phyloP scores from a whole-genome alignment of 2,329 filamentous ascomycete species.

The Dothidotthia symphoricarpi region DNA sequence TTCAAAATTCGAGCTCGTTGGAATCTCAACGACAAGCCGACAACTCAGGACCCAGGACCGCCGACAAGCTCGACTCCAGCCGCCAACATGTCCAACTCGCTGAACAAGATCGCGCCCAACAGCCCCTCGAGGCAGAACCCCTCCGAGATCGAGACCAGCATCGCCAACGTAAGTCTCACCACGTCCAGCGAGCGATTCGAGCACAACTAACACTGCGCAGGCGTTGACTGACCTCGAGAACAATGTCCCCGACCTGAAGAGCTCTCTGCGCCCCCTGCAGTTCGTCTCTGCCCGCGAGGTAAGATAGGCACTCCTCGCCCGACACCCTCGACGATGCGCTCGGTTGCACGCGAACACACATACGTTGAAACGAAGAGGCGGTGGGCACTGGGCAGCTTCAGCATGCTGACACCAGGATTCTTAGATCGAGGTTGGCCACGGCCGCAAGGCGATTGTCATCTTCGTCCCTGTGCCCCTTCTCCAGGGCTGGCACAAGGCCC shows the following conservation, averaged over 20 bases:
- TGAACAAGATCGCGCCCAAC: conserved; percentile 98
- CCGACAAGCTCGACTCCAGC: conserved; percentile 31
- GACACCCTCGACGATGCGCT: conserved; percentile 24
- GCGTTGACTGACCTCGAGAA: conserved; percentile 97
- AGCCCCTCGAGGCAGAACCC: conserved; percentile 94
- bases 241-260: conserved; percentile 98
- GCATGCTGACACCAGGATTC: conserved; percentile 56
- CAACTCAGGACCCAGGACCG: conserved; percentile 4
- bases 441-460: conserved; percentile 99
- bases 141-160: conserved; percentile 95
- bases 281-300: conserved; percentile 99
- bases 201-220: conserved; percentile 22
- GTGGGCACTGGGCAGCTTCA: conserved; percentile 56
- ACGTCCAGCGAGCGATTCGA: conserved; percentile 5
- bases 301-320: conserved; percentile 55
- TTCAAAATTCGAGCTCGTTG: conserved; percentile 14
- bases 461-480: conserved; percentile 99
- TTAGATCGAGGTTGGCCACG: conserved; percentile 99
- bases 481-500: conserved; percentile 97
- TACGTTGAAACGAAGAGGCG: conserved; percentile 50
- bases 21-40: conserved; percentile 21
- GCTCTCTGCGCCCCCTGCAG: conserved; percentile 93
- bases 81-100: conserved; percentile 63
- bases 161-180: conserved; percentile 74
- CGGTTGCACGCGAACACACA: conserved; percentile 20